Evolutionary conservation across 306 rosid genomes (phyloP), one percentile per base, ranked within the genome.

Genomic region (Rosa chinensis): DNA sequence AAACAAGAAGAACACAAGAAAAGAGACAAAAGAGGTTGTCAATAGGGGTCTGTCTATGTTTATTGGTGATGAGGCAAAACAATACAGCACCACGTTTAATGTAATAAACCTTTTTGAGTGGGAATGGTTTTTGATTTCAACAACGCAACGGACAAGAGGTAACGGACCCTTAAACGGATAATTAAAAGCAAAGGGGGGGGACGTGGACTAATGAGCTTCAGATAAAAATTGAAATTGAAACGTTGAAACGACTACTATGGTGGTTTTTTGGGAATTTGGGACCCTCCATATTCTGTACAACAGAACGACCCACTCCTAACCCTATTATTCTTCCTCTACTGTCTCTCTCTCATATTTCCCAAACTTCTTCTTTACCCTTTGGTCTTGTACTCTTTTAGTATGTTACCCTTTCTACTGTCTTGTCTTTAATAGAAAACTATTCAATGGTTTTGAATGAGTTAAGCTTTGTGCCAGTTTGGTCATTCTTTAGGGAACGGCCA

Each of bases 121-220:
- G 72, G 66, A 59, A 35, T 23, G 13, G 53, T 76, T 71, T 64
- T 66, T 35, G 21, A 66, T 79, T 81, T 44, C 78, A 74, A 77
- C 43, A 75, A 81, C 62, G 66, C 10, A 52, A 79, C 37, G 80
- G 80, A 73, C 84, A 85, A 90, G 74, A 39, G 49, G 44, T 3
- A 64, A 80, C 32, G 81, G 82, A 77, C 85, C 78, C 66, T 44
- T 62, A 86, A 74, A 89, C 84, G 82, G 84, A 50, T 83, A 81
- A 62, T 32, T 32, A 32, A 32, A 86, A 44, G 58, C 59, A 4
- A n/a, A 73, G 77, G 40, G 18, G 50, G 2, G 77, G 66, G 81
- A 87, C 49, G 88, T 84, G 79, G 85, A 79, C 85, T 18, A 74
- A 43, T 17, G 72, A 84, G 43, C 63, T 32, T 62, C 75, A 70